Base-by-base conservation (phyloP, 2,329 filamentous ascomycete genomes). In the Plectosphaerella sp. region DNA sequence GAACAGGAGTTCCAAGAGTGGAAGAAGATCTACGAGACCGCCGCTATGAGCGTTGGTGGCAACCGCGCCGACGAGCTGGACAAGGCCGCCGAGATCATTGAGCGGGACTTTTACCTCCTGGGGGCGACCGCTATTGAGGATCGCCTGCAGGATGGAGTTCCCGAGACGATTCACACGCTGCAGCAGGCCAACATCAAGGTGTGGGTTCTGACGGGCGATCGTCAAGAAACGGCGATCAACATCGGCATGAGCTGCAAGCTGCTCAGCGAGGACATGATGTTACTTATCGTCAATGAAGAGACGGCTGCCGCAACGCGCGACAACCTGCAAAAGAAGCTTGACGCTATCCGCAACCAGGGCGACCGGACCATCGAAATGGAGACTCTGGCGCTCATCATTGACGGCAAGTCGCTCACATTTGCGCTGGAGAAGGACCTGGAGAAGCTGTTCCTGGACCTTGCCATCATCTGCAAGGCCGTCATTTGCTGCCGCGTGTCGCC, bases 241-340 rank as follows among this genome's bases (percentile, higher is more conserved):
- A 99, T 99, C 60, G 94, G 95, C 58, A 99, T 99, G 94, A 97
- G 91, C 68, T 99, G 94, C 74, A 97, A 97, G 73, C 81, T 99
- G 48, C 90, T 99, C 55, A 96, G 91, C 59, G 94, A 99, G 71
- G 95, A 99, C 62, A 99, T 99, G 94, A 96, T 94, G 64, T 80
- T 99, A 11, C 76, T 99, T 51, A 97, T 99, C 61, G 82, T 99
- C 64, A 99, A 99, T 64, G 94, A 99, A 66, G 92, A 97, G 61
- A 80, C 75, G 47, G 80, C 91, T 14, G 76, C 79, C 36, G 89
- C 84, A 5, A 97, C 94, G 4, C 80, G 89, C 48, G 88, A 94
- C 64, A 97, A 96, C 62, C 76, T 99, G 24, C 83, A 89, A 59
- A 97, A 97, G 78, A 99, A 99, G 67, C 78, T 96, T 14, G 89